These are phyloP conservation scores for Serpula lacrymans DNA, from an alignment of 768 basidiomycete species.

Conservation along the genomic window DNA sequence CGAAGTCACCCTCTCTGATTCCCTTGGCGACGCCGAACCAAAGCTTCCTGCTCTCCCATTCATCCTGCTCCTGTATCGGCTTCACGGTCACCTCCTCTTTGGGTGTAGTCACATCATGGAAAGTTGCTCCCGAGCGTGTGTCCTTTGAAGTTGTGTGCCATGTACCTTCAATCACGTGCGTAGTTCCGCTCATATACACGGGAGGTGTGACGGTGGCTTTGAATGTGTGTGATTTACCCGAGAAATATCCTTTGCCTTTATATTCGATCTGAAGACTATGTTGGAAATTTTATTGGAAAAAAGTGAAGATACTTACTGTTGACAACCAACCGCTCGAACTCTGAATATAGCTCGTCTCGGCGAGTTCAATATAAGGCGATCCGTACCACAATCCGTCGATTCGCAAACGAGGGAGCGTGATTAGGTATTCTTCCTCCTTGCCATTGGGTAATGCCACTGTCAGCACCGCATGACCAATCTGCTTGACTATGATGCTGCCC, in stretches of 20 bases:
- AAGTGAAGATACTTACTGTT: slow-evolving; percentile 32
- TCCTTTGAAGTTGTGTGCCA: slow-evolving; percentile 72
- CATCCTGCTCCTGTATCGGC: slow-evolving; percentile 61
- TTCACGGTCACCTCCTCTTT: slow-evolving; percentile 74
- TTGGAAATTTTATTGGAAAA: not conserved
- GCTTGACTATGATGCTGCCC: slow-evolving; percentile 82
- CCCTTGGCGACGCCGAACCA: slow-evolving; percentile 89
- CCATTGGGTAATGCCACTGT: slow-evolving; percentile 60
- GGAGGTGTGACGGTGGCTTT: slow-evolving; percentile 72
- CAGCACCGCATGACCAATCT: slow-evolving; percentile 90
- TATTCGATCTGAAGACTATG: slow-evolving; percentile 68
- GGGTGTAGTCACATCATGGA: slow-evolving; percentile 72
- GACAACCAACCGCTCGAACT: slow-evolving; percentile 58
- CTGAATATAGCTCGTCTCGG: slow-evolving; percentile 78
- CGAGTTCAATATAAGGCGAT: slow-evolving; percentile 89
- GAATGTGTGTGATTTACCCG: slow-evolving; percentile 90
- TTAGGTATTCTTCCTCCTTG: slow-evolving; percentile 69
- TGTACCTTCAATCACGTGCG: slow-evolving; percentile 67
- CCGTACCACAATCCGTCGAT: slow-evolving; percentile 94
- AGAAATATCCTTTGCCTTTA: slow-evolving; percentile 95
- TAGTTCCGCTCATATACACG: slow-evolving; percentile 32
- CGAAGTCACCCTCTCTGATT: slow-evolving; percentile 89
- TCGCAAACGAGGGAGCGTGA: slow-evolving; percentile 87
- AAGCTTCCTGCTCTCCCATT: slow-evolving; percentile 82
- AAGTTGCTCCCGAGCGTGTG: slow-evolving; percentile 42